A percentile compares a stretch with the other conserved stretches of the same genome.
These are phyloP conservation scores for Thelonectria discophora DNA, from an alignment of 2,329 filamentous ascomycete genomes.

Conservation along the genomic window DNA sequence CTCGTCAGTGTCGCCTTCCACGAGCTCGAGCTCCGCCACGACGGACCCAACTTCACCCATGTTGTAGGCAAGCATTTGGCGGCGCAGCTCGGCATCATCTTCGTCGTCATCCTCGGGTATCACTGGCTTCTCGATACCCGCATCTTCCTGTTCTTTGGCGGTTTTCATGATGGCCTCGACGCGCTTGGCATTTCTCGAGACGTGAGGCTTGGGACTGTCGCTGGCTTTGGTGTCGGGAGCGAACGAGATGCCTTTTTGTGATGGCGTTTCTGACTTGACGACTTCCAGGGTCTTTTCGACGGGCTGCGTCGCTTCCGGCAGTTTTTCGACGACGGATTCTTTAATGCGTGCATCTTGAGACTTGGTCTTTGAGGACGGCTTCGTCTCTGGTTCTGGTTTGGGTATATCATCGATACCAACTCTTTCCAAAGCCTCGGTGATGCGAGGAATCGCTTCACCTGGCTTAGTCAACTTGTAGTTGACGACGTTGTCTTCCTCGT, in stretches of 20 bases:
- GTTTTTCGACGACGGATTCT: slow-evolving; percentile 9
- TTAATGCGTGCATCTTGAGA: slow-evolving; percentile 1
- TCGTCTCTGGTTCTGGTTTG: slow-evolving; percentile 23
- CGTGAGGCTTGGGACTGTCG: slow-evolving; percentile 47
- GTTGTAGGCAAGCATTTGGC: slow-evolving; percentile 91
- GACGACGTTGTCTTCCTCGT: slow-evolving; percentile 88
- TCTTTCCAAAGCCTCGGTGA: slow-evolving; percentile 78
- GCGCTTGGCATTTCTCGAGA: slow-evolving; percentile 55
- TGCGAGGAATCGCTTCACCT: slow-evolving; percentile 70
- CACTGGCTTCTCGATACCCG: slow-evolving; percentile 57
- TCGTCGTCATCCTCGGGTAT: slow-evolving; percentile 78
- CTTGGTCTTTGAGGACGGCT: slow-evolving; percentile 1
- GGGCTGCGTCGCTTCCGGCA: slow-evolving; percentile 16
- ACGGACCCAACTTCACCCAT: slow-evolving; percentile 89
- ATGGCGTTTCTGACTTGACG: neutral
- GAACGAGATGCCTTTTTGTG: slow-evolving; percentile 71
- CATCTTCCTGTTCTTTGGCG: slow-evolving; percentile 63
- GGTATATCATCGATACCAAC: slow-evolving; percentile 71
- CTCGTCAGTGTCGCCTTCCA: slow-evolving; percentile 70
- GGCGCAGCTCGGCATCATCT: slow-evolving; percentile 81
- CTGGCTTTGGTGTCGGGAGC: slow-evolving; percentile 65
- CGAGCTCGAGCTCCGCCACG: slow-evolving; percentile 89
- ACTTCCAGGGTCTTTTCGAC: slow-evolving; percentile 7
- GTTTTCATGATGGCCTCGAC: slow-evolving; percentile 66
- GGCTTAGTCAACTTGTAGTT: slow-evolving; percentile 73